Evolutionary conservation across 228 moss, liverwort and hornwort genomes (phyloP), one percentile per base, ranked within the genome.

Genomic region (Sphagnum fallax): DNA sequence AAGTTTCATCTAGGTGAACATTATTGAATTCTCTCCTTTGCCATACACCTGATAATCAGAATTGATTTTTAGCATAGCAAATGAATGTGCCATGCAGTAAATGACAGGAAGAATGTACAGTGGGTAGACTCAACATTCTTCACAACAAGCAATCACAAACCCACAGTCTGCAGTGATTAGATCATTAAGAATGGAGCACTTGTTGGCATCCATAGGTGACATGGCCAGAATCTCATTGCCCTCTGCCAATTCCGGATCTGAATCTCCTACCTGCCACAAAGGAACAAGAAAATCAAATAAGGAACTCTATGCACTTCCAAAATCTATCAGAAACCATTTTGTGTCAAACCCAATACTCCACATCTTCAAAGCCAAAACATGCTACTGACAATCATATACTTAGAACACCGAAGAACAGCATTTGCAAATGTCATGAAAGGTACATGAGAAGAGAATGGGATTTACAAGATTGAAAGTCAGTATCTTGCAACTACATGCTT

Each of bases 391-490:
- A 58, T 10, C 1, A 14, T 10, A 9, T 10, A 2, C 58, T 58
- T 14, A 10, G 14, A 10, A 4, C 58, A 58, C 58, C 1, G 4
- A 4, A 58, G 2, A 58, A 32, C 32, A 32, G 32, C 4, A 58
- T 58, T 9, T 58, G 58, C 14, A 10, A 58, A 58, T 58, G 10
- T 10, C 58, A 58, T 10, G 14, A 58, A 58, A 58, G 58, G 58
- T 14, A 9, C 58, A 14, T 32, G 58, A 58, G 10, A 58, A 12
- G 13, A 62, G 14, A 4, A 59, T 47, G 13, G 49, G 6, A 6
- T 60, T 79, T 72, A 88, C 93, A 89, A 93, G 67, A 52, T 92
- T 91, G 32, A 96, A 83, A 48, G 89, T 89, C 68, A 89, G 93
- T 87, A 49, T 79, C 74, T 58, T 84, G 79, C 69, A 94, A 57